Conservation (phyloP, 768 basidiomycete species). For the Mycena metata region DNA sequence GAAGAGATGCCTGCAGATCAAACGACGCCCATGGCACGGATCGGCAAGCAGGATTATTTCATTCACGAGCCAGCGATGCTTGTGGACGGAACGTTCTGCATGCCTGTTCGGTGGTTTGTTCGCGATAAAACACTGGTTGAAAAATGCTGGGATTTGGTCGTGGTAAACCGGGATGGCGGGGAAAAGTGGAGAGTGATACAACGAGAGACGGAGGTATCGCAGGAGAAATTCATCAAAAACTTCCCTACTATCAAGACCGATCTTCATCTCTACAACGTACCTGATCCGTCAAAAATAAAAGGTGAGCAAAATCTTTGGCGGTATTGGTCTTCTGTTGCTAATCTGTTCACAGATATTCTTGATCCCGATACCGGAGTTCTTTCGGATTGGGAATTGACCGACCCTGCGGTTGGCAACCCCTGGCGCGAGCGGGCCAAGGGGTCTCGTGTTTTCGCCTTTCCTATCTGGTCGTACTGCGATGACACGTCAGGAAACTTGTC, state of each 20-base stretch:
- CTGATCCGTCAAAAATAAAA: slow-evolving; percentile 31
- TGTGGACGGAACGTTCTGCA: slow-evolving; percentile 26
- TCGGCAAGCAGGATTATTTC: slow-evolving; percentile 44
- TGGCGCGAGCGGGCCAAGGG: slow-evolving; percentile 49
- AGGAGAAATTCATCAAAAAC: slow-evolving; percentile 27
- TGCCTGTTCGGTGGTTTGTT: slow-evolving; percentile 46
- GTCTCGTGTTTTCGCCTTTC: slow-evolving; percentile 45
- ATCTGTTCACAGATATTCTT: background rate
- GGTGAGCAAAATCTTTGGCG: slow-evolving; percentile 29
- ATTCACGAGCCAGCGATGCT: slow-evolving; percentile 47
- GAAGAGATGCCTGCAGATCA: slow-evolving; percentile 41
- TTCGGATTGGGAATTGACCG: slow-evolving; percentile 19
- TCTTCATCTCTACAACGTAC: slow-evolving; percentile 16
- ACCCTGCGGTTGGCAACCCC: slow-evolving; percentile 40
- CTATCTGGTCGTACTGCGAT: slow-evolving; percentile 59
- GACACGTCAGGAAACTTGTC: slow-evolving; percentile 60
- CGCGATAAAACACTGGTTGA: slow-evolving; percentile 30
- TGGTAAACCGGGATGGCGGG: slow-evolving; percentile 10
- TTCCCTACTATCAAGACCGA: slow-evolving; percentile 15
- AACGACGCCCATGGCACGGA: slow-evolving; percentile 46
- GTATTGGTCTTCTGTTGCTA: no score
- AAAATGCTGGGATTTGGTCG: slow-evolving; percentile 40
- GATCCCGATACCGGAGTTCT: background rate
- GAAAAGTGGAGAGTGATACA: slow-evolving; percentile 36
- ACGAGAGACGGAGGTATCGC: slow-evolving; percentile 24